A percentile compares a stretch with the other conserved stretches of the same genome.
Conservation (phyloP, 2,329 filamentous ascomycete genomes). For the Epichloe brachyelytri region DNA sequence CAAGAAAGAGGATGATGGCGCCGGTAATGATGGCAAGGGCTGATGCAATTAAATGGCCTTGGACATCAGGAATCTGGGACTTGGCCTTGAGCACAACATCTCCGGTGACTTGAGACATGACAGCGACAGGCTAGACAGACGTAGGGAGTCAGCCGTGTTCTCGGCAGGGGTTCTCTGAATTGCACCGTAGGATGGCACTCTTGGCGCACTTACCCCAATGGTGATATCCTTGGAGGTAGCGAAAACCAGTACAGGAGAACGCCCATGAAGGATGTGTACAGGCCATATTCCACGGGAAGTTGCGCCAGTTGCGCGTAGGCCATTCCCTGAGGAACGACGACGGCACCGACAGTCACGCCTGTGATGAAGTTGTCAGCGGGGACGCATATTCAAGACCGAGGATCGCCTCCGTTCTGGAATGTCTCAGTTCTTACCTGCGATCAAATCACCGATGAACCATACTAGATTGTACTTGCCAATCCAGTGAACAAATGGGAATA, state of each 20-base stretch:
- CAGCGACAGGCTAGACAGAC: conserved; percentile 34
- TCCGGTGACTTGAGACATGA: conserved; percentile 40
- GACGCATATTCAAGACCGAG: neutral
- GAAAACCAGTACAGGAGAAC: conserved; percentile 96
- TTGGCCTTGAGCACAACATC: conserved; percentile 30
- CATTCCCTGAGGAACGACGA: conserved; percentile 43
- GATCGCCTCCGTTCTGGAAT: neutral
- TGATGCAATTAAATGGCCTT: conserved; percentile 31
- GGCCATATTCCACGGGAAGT: conserved; percentile 34
- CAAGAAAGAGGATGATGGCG: conserved; percentile 34
- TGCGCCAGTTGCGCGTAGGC: conserved; percentile 37
- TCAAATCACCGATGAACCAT: conserved; percentile 34
- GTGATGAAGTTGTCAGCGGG: conserved; percentile 10
- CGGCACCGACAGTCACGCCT: conserved; percentile 35
- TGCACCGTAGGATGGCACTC: neutral
- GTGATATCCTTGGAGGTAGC: conserved; percentile 89
- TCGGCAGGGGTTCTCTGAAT: neutral
- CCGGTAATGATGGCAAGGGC: conserved; percentile 35
- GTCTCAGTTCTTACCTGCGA: conserved; percentile 23
- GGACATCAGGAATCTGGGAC: conserved; percentile 24
- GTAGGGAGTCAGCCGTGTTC: conserved; percentile 3
- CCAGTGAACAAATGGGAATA: conserved; percentile 38
- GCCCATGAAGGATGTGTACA: conserved; percentile 80
- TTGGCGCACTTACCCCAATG: conserved; percentile 51
- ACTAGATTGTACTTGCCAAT: conserved; percentile 35